phyloP scores from a whole-genome alignment of 1,284 basidiomycete species.

The Amylostereum chailletii region DNA sequence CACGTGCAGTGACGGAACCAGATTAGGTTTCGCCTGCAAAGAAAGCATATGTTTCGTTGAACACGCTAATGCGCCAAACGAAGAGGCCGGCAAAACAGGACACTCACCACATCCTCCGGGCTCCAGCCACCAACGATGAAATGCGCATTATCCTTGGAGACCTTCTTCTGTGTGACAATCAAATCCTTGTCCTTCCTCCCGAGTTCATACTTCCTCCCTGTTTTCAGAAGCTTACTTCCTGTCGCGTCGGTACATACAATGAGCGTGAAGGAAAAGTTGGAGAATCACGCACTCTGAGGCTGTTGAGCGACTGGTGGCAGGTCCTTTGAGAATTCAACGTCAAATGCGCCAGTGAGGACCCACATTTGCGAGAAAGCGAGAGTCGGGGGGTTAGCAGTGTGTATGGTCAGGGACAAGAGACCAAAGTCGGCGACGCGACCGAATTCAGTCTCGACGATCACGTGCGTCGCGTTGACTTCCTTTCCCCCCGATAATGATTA shows the following conservation, averaged over 20 bases:
- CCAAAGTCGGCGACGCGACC: too few species aligned
- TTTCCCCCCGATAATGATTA: too few species aligned
- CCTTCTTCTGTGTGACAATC: conserved; percentile 45
- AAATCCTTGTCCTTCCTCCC: conserved; percentile 48
- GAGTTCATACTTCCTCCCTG: conserved; percentile 39
- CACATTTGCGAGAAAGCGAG: neutral
- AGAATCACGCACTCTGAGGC: too few species aligned
- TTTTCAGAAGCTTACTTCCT: conserved; percentile 59
- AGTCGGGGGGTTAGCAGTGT: too few species aligned
- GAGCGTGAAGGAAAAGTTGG: too few species aligned
- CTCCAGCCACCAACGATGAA: conserved; percentile 44
- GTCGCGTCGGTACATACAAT: neutral
- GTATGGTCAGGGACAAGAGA: too few species aligned
- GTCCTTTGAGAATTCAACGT: neutral
- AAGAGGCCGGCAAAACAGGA: neutral
- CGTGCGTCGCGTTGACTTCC: too few species aligned
- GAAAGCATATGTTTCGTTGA: neutral
- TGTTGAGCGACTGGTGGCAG: too few species aligned
- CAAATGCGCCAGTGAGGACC: neutral
- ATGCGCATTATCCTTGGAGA: conserved; percentile 50
- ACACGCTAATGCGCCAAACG: neutral
- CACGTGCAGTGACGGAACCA: conserved; percentile 27
- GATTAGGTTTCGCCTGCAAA: conserved; percentile 11
- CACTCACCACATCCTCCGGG: conserved; percentile 44
- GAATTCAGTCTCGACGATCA: too few species aligned